Evolutionary conservation across 345 rosid genomes (phyloP), one percentile per base, ranked within the genome.

Genomic region (Sonneratia caseolaris): DNA sequence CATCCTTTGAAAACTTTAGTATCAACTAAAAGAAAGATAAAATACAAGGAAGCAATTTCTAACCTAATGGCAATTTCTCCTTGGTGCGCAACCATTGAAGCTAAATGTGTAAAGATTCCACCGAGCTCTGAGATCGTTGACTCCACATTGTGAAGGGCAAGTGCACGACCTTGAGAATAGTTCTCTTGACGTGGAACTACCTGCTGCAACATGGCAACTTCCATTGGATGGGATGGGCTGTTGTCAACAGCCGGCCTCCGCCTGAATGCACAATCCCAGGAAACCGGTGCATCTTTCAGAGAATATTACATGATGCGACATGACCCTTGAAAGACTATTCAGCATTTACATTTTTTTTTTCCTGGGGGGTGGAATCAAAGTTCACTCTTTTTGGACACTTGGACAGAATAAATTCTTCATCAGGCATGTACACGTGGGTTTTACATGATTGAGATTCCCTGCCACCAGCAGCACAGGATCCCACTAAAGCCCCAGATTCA

Each of bases 11-110:
- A 22, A 11, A 22, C 0, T 21, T 55, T 19, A 21, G 61, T 55
- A 55, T 55, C 61, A 19, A 55, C 9, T 55, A n/a, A 4, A 55
- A 55, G n/a, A 7, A 21, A 56, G 42, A 37, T 49, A 74, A 69
- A 59, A 68, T 37, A 57, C 18, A 38, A 55, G 48, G 36, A 66
- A 49, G 67, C 1, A 53, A 36, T 6, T 68, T 62, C 72, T 48
- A 48, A 89, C 95, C 95, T 87, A 81, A 91, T 91, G 68, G 97
- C 97, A 73, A 91, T 86, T 81, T 89, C 95, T 49, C 96, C 98
- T 49, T 87, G 97, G 70, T 91, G 88, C 27, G 95, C 86, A 71
- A 94, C 97, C 97, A 91, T 89, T 18, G 91, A 89, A 71, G 98
- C 97, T 77, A 91, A 80, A 81, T 87, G 91, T 0, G 96, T 89